Conservation (phyloP, 2,329 filamentous ascomycete species). For the Xylariomycetidae sp. region DNA sequence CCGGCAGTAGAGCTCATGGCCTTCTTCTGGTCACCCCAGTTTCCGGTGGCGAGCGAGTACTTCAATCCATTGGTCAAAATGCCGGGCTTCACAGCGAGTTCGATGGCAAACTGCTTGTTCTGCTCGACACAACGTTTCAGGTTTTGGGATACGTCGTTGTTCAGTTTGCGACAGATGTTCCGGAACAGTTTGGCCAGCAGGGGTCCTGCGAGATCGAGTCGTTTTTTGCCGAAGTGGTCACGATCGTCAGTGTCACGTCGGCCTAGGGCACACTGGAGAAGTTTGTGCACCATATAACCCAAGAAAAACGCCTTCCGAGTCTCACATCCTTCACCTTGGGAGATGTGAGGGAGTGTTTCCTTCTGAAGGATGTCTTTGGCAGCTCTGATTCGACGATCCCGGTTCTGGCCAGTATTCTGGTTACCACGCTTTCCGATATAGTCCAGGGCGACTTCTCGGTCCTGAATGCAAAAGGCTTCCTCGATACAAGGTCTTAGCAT, state of each 20-base stretch:
- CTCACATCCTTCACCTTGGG: slow-evolving; percentile 89
- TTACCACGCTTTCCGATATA: slow-evolving; percentile 92
- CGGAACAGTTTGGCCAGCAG: slow-evolving; percentile 96
- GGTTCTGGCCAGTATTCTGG: slow-evolving; percentile 63
- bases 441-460: slow-evolving; percentile 88
- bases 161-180: slow-evolving; percentile 83
- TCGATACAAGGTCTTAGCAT: slow-evolving; percentile 97
- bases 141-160: slow-evolving; percentile 84
- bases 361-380: slow-evolving; percentile 95
- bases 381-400: slow-evolving; percentile 85
- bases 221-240: slow-evolving; percentile 99
- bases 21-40: slow-evolving; percentile 99
- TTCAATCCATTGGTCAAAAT: slow-evolving; percentile 92
- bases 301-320: slow-evolving; percentile 97
- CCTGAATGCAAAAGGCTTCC: slow-evolving; percentile 93
- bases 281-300: slow-evolving; percentile 96
- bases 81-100: slow-evolving; percentile 83
- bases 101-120: slow-evolving; percentile 83
- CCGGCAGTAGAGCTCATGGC: slow-evolving; percentile 90
- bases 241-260: slow-evolving; percentile 92
- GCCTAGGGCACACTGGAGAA: slow-evolving; percentile 88
- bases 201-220: slow-evolving; percentile 89
- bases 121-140: slow-evolving; percentile 89
- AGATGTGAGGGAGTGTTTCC: slow-evolving; percentile 94
- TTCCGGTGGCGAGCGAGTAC: slow-evolving; percentile 94